Evolutionary conservation across 805 yeast genomes (phyloP).

Genomic region (Candida coleopterorum): DNA sequence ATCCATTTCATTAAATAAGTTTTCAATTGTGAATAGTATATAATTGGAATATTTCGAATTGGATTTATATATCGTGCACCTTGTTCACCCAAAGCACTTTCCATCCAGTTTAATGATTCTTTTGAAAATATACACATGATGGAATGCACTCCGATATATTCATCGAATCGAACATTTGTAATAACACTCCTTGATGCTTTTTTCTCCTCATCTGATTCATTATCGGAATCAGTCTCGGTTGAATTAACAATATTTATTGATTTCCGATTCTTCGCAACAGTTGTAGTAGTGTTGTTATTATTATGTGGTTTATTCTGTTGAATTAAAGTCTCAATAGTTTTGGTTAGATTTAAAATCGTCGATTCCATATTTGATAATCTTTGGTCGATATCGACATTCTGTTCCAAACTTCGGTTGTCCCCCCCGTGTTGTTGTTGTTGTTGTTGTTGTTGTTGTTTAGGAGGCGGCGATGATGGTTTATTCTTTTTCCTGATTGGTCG

Average conservation of each 20-base stretch:
- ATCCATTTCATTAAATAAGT: slow-evolving; percentile 22
- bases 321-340: slow-evolving; percentile 7
- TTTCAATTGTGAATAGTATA: slow-evolving; percentile 16
- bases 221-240: neutral
- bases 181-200: neutral
- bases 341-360: slow-evolving; percentile 15
- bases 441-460: neutral
- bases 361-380: slow-evolving; percentile 20
- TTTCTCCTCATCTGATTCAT: slow-evolving; percentile 3
- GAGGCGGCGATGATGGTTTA: no score
- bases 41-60: slow-evolving; percentile 24
- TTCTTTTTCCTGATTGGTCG: slow-evolving; percentile 9
- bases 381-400: slow-evolving; percentile 12
- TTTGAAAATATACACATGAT: slow-evolving; percentile 30
- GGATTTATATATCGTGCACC: slow-evolving; percentile 19
- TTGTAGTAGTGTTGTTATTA: no score
- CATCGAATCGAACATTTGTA: slow-evolving; percentile 9
- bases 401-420: slow-evolving; percentile 7
- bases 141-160: slow-evolving; percentile 34
- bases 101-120: slow-evolving; percentile 31
- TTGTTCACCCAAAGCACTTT: slow-evolving; percentile 19
- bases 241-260: no score
- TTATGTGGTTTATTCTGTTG: neutral
- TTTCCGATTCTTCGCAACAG: no score
- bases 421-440: slow-evolving; percentile 4